Percentiles rank a stretch among this genome's conserved stretches.
phyloP scores from a whole-genome alignment of 768 basidiomycete species.

The Russula earlei region DNA sequence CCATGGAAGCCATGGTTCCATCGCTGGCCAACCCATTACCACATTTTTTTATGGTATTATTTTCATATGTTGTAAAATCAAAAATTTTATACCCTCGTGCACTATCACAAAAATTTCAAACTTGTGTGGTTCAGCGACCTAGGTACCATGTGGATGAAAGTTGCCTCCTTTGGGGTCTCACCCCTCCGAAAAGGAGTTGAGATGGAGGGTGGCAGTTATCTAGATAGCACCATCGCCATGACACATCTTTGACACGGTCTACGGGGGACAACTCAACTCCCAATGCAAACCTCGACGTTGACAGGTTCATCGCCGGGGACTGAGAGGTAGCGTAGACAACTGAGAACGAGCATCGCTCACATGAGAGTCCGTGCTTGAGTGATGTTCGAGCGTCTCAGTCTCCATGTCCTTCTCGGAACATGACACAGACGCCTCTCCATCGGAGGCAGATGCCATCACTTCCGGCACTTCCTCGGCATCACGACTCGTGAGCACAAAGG shows the following conservation, averaged over 20 bases:
- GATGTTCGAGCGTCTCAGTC: neutral
- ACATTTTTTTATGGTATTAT: neutral
- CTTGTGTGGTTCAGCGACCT: too few species aligned
- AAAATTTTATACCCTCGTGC: slow-evolving; percentile 6
- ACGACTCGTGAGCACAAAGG: slow-evolving; percentile 22
- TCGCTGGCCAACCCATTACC: neutral
- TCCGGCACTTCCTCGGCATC: neutral
- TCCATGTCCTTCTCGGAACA: neutral
- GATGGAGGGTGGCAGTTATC: too few species aligned
- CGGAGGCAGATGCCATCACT: neutral
- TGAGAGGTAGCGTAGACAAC: neutral
- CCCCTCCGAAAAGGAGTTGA: neutral
- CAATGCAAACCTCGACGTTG: neutral
- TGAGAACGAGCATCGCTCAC: neutral
- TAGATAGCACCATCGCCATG: too few species aligned
- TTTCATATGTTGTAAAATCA: neutral
- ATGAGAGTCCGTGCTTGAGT: neutral
- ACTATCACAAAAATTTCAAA: too few species aligned
- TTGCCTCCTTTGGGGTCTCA: neutral
- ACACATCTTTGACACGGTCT: neutral
- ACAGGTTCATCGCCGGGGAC: neutral
- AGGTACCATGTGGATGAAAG: too few species aligned
- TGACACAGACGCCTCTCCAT: neutral
- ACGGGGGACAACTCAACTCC: neutral
- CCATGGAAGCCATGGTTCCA: neutral